Evolutionary conservation across 2,329 filamentous ascomycete species (phyloP).

Genomic region (Didymella keratinophila): DNA sequence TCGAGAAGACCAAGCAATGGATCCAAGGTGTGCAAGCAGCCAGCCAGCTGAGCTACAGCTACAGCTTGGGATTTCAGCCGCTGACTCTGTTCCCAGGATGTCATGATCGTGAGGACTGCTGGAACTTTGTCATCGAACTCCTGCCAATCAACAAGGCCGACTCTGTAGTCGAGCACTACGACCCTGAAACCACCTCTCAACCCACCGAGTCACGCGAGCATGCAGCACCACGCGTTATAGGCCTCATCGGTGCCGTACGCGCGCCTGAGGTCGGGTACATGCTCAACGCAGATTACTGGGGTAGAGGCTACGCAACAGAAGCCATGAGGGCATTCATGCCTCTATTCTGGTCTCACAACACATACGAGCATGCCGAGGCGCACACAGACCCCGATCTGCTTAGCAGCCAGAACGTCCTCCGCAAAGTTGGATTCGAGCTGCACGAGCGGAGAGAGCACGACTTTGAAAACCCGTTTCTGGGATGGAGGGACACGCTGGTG

Average conservation of each 20-base stretch:
- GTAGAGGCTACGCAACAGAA: slow-evolving; percentile 56
- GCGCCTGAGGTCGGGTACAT: slow-evolving; percentile 55
- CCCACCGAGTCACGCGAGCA: slow-evolving; percentile 8
- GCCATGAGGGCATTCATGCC: slow-evolving; percentile 53
- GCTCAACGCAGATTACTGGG: slow-evolving; percentile 51
- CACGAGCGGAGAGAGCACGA: slow-evolving; percentile 54
- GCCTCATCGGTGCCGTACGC: slow-evolving; percentile 53
- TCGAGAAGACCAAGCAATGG: slow-evolving; percentile 47
- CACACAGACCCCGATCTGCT: slow-evolving; percentile 60
- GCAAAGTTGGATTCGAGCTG: slow-evolving; percentile 63
- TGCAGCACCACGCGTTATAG: slow-evolving; percentile 47
- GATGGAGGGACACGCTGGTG: slow-evolving; percentile 48
- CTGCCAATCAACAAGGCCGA: slow-evolving; percentile 19
- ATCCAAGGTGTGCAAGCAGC: slow-evolving; percentile 33
- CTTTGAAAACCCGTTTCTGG: slow-evolving; percentile 49
- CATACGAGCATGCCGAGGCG: slow-evolving; percentile 53
- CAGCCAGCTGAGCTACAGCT: neutral
- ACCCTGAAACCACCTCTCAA: neutral
- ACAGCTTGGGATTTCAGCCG: neutral
- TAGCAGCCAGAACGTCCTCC: slow-evolving; percentile 64
- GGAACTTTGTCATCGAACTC: slow-evolving; percentile 66
- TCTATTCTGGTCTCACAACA: slow-evolving; percentile 45
- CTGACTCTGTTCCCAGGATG: slow-evolving; percentile 22
- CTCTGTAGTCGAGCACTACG: neutral
- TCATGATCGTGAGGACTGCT: slow-evolving; percentile 53